phyloP scores from a whole-genome alignment of 2,329 filamentous ascomycete species.

The Diaporthe vaccinii region DNA sequence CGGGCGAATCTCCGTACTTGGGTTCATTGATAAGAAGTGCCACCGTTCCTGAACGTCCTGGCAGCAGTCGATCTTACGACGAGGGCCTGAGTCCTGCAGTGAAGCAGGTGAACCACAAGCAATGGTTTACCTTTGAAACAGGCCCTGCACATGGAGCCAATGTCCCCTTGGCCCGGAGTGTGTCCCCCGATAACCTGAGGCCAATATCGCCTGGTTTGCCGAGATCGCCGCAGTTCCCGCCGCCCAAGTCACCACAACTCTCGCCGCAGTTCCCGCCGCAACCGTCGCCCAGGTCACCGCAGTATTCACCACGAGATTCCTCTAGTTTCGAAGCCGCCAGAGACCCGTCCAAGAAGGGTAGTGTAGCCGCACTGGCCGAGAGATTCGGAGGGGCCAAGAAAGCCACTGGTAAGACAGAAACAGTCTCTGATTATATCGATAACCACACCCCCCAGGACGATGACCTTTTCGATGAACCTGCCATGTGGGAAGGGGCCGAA shows the following conservation, averaged over 20 bases:
- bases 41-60: neutral
- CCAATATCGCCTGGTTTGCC: conserved; percentile 18
- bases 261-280: conserved; percentile 34
- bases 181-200: neutral
- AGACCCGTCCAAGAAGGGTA: conserved; percentile 43
- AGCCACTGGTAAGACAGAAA: conserved; percentile 53
- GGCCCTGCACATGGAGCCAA: conserved; percentile 26
- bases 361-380: conserved; percentile 52
- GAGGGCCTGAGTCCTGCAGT: neutral
- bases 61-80: conserved; percentile 1
- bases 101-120: conserved; percentile 11
- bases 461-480: conserved; percentile 60
- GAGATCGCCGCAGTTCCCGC: conserved; percentile 15
- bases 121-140: neutral
- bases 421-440: conserved; percentile 55
- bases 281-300: conserved; percentile 27
- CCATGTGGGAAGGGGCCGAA: conserved; percentile 60
- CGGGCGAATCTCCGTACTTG: conserved; percentile 4
- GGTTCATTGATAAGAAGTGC: conserved; percentile 11
- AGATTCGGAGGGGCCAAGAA: conserved; percentile 53
- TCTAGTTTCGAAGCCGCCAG: conserved; percentile 29
- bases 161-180: conserved; percentile 22
- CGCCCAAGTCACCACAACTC: conserved; percentile 41
- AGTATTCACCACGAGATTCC: conserved; percentile 12
- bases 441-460: conserved; percentile 55